phyloP scores from a whole-genome alignment of 2,329 filamentous ascomycete genomes.

The Tricladium varicosporioides region DNA sequence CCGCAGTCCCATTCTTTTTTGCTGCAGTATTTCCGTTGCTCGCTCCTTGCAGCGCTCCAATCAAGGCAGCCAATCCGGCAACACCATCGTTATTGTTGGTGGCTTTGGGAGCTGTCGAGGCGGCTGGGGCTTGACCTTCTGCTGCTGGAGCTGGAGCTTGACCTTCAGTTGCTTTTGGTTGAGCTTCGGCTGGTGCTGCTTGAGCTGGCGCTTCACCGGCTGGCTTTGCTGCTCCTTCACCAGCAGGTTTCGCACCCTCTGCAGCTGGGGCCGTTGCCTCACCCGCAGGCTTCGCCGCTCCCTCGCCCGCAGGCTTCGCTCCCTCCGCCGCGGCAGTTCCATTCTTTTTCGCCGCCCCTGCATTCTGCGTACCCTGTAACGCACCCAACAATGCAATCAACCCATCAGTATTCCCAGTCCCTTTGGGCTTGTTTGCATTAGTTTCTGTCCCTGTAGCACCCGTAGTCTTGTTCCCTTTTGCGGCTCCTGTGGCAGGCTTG shows the following conservation, averaged over 20 bases:
- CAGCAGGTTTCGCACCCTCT: too few relatives aligned
- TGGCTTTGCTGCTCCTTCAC: too few relatives aligned
- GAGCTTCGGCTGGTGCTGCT: neutral
- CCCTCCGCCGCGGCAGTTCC: slow-evolving; percentile 1
- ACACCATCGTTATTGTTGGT: neutral
- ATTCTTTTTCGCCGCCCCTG: slow-evolving; percentile 1
- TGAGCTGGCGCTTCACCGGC: too few relatives aligned
- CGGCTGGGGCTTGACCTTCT: neutral
- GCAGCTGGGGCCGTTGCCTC: too few relatives aligned
- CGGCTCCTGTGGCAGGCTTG: neutral
- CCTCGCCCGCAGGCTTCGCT: neutral
- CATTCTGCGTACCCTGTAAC: slow-evolving; percentile 4
- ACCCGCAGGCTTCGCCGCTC: neutral
- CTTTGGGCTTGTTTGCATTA: neutral
- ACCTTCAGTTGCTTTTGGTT: neutral
- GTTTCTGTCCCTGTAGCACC: neutral
- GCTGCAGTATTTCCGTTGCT: neutral
- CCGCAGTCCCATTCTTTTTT: neutral
- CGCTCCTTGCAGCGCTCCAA: slow-evolving; percentile 3
- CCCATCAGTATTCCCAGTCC: slow-evolving; percentile 1
- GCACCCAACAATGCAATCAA: slow-evolving; percentile 6
- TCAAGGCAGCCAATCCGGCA: slow-evolving; percentile 7
- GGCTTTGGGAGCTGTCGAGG: neutral
- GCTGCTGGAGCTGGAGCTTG: neutral
- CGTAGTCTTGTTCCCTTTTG: neutral